phyloP scores from a whole-genome alignment of 2,329 filamentous ascomycete genomes.

The Colletotrichum echinochloae region DNA sequence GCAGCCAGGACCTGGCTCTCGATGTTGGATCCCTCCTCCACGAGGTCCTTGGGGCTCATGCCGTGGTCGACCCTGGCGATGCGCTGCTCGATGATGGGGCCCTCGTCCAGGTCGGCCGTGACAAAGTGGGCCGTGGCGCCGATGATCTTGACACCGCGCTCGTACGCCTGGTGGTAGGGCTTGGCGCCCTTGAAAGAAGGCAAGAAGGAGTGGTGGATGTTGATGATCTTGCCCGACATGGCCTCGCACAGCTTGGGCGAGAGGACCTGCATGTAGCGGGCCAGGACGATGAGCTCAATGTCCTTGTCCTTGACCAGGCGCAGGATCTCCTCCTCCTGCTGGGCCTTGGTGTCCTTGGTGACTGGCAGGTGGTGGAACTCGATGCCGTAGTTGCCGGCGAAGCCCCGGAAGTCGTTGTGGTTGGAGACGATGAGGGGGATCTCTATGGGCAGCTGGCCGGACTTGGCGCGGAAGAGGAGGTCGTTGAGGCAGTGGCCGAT shows the following conservation, averaged over 20 bases:
- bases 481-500: conserved; percentile 90
- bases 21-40: conserved; percentile 84
- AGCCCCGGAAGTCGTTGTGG: conserved; percentile 77
- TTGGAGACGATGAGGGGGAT: conserved; percentile 85
- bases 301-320: conserved; percentile 75
- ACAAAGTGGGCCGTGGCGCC: conserved; percentile 89
- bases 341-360: conserved; percentile 79
- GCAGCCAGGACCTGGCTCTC: conserved; percentile 86
- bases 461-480: conserved; percentile 82
- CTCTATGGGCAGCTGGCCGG: conserved; percentile 79
- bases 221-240: conserved; percentile 90
- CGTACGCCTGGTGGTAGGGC: conserved; percentile 89
- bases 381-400: conserved; percentile 80
- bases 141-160: conserved; percentile 89
- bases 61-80: conserved; percentile 81
- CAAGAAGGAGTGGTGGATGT: conserved; percentile 90
- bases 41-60: conserved; percentile 80
- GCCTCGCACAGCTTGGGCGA: conserved; percentile 78
- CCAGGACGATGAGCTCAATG: conserved; percentile 84
- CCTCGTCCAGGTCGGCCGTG: conserved; percentile 86
- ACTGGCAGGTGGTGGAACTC: conserved; percentile 86
- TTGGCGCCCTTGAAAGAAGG: conserved; percentile 90
- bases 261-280: conserved; percentile 90
- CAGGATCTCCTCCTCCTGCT: conserved; percentile 79
- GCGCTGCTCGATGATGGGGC: conserved; percentile 89